These are phyloP conservation scores for Triticum urartu DNA, from an alignment of 176 grass and related monocot species.

Conservation along the genomic window DNA sequence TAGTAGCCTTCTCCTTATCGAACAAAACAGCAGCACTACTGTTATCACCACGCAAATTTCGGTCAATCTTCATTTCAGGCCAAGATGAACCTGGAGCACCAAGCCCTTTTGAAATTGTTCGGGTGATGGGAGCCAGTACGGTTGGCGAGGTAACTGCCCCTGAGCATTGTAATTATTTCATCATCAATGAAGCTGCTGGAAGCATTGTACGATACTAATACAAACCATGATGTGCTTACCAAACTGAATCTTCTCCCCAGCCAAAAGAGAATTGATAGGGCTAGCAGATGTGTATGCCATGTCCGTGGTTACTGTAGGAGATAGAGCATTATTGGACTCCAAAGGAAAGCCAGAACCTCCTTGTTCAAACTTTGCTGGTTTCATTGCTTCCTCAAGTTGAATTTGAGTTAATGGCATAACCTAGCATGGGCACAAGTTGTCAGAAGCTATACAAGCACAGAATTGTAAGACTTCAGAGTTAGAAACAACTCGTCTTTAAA, in stretches of 20 bases:
- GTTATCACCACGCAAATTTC: slow-evolving; percentile 36
- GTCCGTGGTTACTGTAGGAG: slow-evolving; percentile 44
- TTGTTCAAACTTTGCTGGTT: slow-evolving; percentile 70
- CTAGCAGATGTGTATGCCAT: slow-evolving; percentile 54
- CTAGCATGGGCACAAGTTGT: slow-evolving; percentile 43
- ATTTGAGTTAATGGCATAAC: slow-evolving; percentile 93
- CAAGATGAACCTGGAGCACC: slow-evolving; percentile 79
- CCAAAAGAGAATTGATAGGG: slow-evolving; percentile 82
- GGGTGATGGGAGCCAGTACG: slow-evolving; percentile 54
- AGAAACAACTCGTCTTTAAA: background rate
- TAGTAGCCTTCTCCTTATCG: slow-evolving; percentile 43
- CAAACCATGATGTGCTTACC: slow-evolving; percentile 60
- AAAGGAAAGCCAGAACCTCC: slow-evolving; percentile 50
- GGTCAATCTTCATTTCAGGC: slow-evolving; percentile 60
- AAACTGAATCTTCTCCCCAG: slow-evolving; percentile 96
- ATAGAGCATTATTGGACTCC: slow-evolving; percentile 52
- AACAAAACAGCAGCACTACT: slow-evolving; percentile 47
- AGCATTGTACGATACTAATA: slow-evolving; percentile 28
- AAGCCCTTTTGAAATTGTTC: slow-evolving; percentile 63
- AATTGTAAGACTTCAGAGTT: slow-evolving; percentile 17
- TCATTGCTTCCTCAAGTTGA: slow-evolving; percentile 99
- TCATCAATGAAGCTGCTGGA: background rate
- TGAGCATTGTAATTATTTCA: slow-evolving; percentile 45
- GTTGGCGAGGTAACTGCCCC: slow-evolving; percentile 87
- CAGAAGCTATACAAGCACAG: slow-evolving; percentile 11